These are phyloP conservation scores for Falciphora oryzae DNA, from an alignment of 2,329 filamentous ascomycete species.

Conservation along the genomic window DNA sequence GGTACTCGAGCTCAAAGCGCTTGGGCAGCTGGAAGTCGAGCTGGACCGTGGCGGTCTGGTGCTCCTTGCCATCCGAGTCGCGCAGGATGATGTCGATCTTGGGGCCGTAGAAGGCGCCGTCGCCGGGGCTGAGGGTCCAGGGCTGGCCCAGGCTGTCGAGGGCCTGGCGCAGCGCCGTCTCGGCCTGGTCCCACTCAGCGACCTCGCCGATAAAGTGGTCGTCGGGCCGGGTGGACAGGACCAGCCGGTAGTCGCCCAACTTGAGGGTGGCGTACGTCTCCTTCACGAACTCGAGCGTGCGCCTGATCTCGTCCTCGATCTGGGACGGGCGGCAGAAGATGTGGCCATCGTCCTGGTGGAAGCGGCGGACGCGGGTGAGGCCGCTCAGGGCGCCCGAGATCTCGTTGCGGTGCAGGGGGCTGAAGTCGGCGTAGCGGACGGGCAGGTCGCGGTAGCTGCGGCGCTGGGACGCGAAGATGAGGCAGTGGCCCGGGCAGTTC, in stretches of 20 bases:
- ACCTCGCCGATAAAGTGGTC: slow-evolving; percentile 71
- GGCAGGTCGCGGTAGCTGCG: slow-evolving; percentile 87
- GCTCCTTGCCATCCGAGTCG: slow-evolving; percentile 77
- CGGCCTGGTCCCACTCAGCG: slow-evolving; percentile 63
- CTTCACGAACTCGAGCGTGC: slow-evolving; percentile 68
- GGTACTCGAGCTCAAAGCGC: slow-evolving; percentile 72
- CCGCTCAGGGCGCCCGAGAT: slow-evolving; percentile 87
- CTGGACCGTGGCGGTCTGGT: slow-evolving; percentile 85
- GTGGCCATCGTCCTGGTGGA: slow-evolving; percentile 94
- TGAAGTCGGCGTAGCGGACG: slow-evolving; percentile 90
- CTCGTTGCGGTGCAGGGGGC: slow-evolving; percentile 92
- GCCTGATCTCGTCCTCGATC: slow-evolving; percentile 67
- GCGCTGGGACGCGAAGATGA: slow-evolving; percentile 78
- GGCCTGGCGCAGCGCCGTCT: slow-evolving; percentile 58
- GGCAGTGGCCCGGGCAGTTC: slow-evolving; percentile 95
- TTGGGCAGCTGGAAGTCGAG: slow-evolving; percentile 86
- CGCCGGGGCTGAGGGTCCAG: slow-evolving; percentile 73
- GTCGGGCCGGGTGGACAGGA: slow-evolving; percentile 71
- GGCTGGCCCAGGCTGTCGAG: slow-evolving; percentile 57
- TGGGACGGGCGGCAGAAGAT: slow-evolving; percentile 76
- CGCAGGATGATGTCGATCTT: slow-evolving; percentile 84
- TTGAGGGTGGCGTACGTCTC: slow-evolving; percentile 65
- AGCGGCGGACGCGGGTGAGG: slow-evolving; percentile 84
- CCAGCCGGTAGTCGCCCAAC: slow-evolving; percentile 67
- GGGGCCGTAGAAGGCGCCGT: slow-evolving; percentile 86